Conservation (phyloP, 352 stramenopile species). For the Phytophthora podocarpi region DNA sequence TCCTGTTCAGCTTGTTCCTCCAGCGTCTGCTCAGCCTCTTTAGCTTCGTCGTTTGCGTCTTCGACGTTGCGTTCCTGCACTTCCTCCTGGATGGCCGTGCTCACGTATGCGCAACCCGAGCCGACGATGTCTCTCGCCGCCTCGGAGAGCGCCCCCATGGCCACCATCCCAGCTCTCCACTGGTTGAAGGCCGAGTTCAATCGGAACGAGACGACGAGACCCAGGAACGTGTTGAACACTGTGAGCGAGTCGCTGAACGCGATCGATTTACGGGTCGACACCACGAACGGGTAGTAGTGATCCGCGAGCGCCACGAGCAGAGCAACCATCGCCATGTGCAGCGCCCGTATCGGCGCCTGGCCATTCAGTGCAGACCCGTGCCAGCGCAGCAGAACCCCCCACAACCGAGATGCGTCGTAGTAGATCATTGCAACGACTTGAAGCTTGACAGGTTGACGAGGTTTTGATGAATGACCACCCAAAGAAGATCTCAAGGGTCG, state of each 20-base stretch:
- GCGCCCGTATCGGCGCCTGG: conserved; percentile 56
- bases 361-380: conserved; percentile 82
- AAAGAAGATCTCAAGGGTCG: conserved; percentile 10
- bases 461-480: conserved; percentile 7
- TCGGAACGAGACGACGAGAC: conserved; percentile 78
- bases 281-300: conserved; percentile 65
- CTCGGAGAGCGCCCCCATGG: conserved; percentile 65
- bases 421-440: conserved; percentile 73
- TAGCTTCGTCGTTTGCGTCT: background rate
- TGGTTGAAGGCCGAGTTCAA: conserved; percentile 84
- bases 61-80: no score
- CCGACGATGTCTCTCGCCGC: conserved; percentile 68
- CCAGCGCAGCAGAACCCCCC: conserved; percentile 66
- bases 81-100: conserved; percentile 43
- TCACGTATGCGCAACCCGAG: conserved; percentile 71
- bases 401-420: conserved; percentile 67
- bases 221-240: conserved; percentile 88
- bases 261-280: conserved; percentile 64
- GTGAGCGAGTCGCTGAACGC: conserved; percentile 81
- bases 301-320: conserved; percentile 55
- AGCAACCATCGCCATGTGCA: conserved; percentile 75
- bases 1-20: no score
- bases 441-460: background rate
- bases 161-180: conserved; percentile 73
- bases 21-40: conserved; percentile 1